A percentile compares a stretch with the other conserved stretches of the same genome.
These are phyloP conservation scores for Fusarium redolens DNA, from an alignment of 2,329 filamentous ascomycete genomes.

Conservation along the genomic window DNA sequence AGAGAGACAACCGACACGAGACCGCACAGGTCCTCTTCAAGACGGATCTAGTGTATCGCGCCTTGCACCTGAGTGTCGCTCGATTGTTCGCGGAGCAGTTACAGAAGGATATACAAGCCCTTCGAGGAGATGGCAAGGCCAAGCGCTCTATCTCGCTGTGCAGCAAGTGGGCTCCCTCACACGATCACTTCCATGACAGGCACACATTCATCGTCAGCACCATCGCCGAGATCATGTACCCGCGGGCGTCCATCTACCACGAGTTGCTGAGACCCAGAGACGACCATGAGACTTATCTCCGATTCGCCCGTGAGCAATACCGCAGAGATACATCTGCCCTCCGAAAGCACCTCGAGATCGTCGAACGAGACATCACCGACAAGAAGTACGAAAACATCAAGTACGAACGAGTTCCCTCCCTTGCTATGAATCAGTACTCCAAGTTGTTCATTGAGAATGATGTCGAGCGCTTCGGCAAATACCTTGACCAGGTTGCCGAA, in stretches of 20 bases:
- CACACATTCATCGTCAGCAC: slow-evolving; percentile 67
- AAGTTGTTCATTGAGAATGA: slow-evolving; percentile 63
- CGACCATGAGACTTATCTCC: slow-evolving; percentile 63
- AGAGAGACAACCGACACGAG: slow-evolving; percentile 55
- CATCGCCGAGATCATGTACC: slow-evolving; percentile 67
- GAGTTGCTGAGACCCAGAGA: slow-evolving; percentile 47
- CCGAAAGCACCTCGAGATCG: slow-evolving; percentile 62
- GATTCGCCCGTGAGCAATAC: slow-evolving; percentile 64
- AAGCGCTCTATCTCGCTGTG: slow-evolving; percentile 64
- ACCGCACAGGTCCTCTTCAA: slow-evolving; percentile 55
- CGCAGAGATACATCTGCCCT: slow-evolving; percentile 63
- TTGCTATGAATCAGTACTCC: slow-evolving; percentile 67
- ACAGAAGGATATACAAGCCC: slow-evolving; percentile 55
- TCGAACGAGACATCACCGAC: slow-evolving; percentile 63
- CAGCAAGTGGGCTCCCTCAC: slow-evolving; percentile 70
- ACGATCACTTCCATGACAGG: slow-evolving; percentile 66
- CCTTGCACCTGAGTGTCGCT: slow-evolving; percentile 63
- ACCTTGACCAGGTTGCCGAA: slow-evolving; percentile 59
- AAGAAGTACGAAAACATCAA: slow-evolving; percentile 62
- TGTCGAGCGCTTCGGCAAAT: slow-evolving; percentile 59
- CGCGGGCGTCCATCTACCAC: slow-evolving; percentile 47
- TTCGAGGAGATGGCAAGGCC: slow-evolving; percentile 54
- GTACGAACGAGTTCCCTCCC: slow-evolving; percentile 66
- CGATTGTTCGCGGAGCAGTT: slow-evolving; percentile 69
- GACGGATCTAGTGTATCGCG: slow-evolving; percentile 59